phyloP scores from a whole-genome alignment of 2,329 filamentous ascomycete species.

The Venturiaceae sp. region DNA sequence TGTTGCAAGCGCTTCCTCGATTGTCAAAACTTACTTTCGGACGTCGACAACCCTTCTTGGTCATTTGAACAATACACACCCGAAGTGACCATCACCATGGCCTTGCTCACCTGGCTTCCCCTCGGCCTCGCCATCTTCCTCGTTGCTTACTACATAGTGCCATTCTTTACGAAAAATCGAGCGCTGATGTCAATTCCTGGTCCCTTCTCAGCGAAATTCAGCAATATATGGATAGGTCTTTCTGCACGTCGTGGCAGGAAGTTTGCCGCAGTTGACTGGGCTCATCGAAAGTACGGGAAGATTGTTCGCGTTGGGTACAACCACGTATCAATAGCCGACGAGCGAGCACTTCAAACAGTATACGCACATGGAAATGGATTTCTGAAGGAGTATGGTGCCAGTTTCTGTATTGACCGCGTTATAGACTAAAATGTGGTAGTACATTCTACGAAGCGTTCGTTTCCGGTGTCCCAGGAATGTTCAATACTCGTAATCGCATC shows the following conservation, averaged over 20 bases:
- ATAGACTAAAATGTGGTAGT: conserved; percentile 28
- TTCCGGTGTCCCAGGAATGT: conserved; percentile 72
- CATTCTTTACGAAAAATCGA: conserved; percentile 50
- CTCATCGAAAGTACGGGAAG: conserved; percentile 68
- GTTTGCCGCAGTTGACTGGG: conserved; percentile 49
- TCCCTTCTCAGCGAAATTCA: conserved; percentile 56
- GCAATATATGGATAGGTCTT: conserved; percentile 69
- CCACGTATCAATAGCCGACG: conserved; percentile 73
- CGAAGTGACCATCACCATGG: neutral
- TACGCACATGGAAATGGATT: conserved; percentile 55
- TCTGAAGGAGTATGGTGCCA: conserved; percentile 30
- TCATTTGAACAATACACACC: neutral
- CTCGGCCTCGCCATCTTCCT: neutral
- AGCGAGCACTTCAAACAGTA: conserved; percentile 60
- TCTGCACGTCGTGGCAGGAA: conserved; percentile 49
- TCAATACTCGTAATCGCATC: conserved; percentile 74
- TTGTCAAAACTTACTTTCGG: no score
- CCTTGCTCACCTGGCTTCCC: neutral
- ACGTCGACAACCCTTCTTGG: neutral
- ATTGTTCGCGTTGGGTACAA: conserved; percentile 75
- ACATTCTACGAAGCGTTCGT: conserved; percentile 90
- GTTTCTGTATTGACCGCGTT: neutral
- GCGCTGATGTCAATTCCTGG: conserved; percentile 43
- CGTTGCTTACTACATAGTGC: conserved; percentile 46
- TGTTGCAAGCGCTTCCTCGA: neutral